Percentiles rank a stretch among this genome's conserved stretches.
phyloP scores from a whole-genome alignment of 495 filamentous ascomycete genomes.

The Penicillium roqueforti region DNA sequence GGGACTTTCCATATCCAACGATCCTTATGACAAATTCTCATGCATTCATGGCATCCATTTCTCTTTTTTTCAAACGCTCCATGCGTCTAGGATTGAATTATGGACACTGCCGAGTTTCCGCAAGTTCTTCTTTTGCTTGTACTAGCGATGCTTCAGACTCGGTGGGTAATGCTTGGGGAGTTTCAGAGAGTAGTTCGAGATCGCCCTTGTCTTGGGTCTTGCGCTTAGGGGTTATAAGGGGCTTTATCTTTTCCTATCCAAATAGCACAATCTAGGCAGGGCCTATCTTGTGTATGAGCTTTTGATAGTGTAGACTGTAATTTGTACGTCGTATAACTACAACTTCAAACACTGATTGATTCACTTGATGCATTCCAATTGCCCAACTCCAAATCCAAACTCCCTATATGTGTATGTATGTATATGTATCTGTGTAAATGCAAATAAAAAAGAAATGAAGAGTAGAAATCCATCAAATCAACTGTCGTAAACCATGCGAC shows the following conservation, averaged over 20 bases:
- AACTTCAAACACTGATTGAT: background rate
- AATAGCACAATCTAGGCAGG: conserved; percentile 25
- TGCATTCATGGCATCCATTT: conserved; percentile 43
- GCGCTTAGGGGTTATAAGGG: background rate
- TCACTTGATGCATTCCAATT: conserved; percentile 4
- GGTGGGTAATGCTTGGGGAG: background rate
- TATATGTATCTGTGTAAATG: conserved; percentile 9
- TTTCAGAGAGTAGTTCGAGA: conserved; percentile 1
- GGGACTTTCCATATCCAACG: conserved; percentile 42
- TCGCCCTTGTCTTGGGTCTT: background rate
- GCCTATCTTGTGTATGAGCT: conserved; percentile 12
- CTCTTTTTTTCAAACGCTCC: conserved; percentile 6
- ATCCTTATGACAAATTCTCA: conserved; percentile 43
- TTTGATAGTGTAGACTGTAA: background rate
- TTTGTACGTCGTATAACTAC: background rate
- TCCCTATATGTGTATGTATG: conserved; percentile 9
- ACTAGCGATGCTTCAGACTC: conserved; percentile 2
- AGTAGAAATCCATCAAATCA: conserved; percentile 4
- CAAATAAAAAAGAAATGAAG: conserved; percentile 3
- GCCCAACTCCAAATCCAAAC: conserved; percentile 1
- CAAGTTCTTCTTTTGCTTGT: background rate
- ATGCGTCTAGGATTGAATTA: conserved; percentile 17
- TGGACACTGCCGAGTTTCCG: background rate
- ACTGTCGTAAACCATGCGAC: conserved; percentile 8
- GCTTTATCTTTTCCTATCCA: conserved; percentile 18